Percentiles rank a stretch among this genome's conserved stretches.
These are phyloP conservation scores for Dichotomopilus funicola DNA, from an alignment of 2,329 filamentous ascomycete genomes.

Conservation along the genomic window DNA sequence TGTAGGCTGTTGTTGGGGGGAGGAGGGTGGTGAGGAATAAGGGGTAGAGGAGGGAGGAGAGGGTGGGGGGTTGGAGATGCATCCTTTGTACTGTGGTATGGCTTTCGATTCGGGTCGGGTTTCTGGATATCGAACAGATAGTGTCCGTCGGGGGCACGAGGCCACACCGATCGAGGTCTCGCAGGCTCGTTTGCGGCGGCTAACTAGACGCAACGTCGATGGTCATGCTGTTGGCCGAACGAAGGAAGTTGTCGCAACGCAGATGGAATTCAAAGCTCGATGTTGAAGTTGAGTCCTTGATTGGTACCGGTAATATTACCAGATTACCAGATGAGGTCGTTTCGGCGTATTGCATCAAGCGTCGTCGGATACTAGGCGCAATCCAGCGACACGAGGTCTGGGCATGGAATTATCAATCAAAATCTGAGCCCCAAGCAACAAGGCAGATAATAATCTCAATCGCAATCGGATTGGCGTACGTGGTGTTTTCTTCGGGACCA, in stretches of 20 bases:
- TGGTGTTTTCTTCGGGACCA: neutral
- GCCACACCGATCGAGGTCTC: neutral
- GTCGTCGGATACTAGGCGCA: too few relatives aligned
- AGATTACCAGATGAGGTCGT: too few relatives aligned
- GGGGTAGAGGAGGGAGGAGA: conserved; percentile 3
- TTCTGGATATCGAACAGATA: neutral
- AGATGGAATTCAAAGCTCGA: neutral
- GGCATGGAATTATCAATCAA: too few relatives aligned
- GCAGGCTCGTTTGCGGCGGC: neutral
- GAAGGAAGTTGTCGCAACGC: neutral
- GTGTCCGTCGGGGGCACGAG: neutral
- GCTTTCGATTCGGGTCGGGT: neutral
- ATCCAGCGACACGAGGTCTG: too few relatives aligned
- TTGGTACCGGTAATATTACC: too few relatives aligned
- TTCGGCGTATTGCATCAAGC: too few relatives aligned
- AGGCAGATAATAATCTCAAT: neutral
- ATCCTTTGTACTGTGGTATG: neutral
- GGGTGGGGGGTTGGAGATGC: neutral
- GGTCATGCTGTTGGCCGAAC: neutral
- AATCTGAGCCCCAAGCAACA: neutral
- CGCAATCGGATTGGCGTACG: neutral
- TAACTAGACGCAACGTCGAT: neutral
- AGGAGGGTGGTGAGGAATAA: conserved; percentile 3
- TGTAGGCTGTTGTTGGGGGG: conserved; percentile 18
- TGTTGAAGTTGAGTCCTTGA: too few relatives aligned